Evolutionary conservation across 192 early-diverging fungal genomes (phyloP), one percentile per base, ranked within the genome.

Genomic region (Podila horticola): DNA sequence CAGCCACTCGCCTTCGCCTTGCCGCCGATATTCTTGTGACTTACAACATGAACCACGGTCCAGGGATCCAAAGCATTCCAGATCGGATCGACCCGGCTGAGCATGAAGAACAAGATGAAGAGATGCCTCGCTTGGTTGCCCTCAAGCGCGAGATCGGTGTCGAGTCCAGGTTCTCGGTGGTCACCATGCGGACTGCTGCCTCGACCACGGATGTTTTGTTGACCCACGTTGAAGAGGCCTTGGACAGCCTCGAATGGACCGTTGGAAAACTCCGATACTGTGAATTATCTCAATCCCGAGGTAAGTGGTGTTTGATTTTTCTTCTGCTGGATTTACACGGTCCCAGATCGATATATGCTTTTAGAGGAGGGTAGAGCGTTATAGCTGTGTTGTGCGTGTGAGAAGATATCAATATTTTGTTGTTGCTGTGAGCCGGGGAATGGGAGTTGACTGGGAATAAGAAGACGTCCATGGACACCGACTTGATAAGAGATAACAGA

Each of bases 241-340:
- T 76, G 50, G 87, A 87, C 31, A 83, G 85, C 34, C 72, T 90
- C 30, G 84, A 86, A 22, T 88, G 89, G 89, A 83, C 84, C 17
- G 63, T 88, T 4, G 49, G 50, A 22, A 75, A 79, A 61, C 74
- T 89, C 65, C 77, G 75, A 83, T 75, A 75, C 33, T 79, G 67
- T 60, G 75, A 51, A 52, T 34, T 72, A 48, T 55, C 45, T 17
- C 38, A 68, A 36, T 55, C 45, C 11, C 38, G 0, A 72, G 63
- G 77, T 82, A 75, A 66, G 63, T 57, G 9, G 3, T 36, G 11
- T 19, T 48, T 50, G 10, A 30, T 29, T 31, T 36, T 63, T 64
- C 28, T 11, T 20, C 24, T 3, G 6, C 12, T 13, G 1, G 2
- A 17, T 17, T 15, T 17, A 45, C 11, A 45, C 41, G 41, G 41